Conservation (phyloP, 805 yeast genomes). For the Monosporozyma siamensis region DNA sequence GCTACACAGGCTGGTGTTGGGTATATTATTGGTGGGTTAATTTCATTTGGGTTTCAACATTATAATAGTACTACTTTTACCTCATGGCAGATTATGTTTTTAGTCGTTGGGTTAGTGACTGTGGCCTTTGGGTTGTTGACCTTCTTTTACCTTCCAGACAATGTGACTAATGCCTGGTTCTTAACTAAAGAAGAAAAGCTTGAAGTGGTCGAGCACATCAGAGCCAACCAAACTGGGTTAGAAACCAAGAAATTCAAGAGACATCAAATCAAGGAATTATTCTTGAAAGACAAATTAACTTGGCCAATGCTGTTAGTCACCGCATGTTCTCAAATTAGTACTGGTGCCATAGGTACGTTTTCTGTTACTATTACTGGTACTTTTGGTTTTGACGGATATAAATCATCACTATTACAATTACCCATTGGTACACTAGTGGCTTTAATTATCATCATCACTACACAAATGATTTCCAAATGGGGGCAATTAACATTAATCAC, state of each 20-base stretch:
- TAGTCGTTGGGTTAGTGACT: constrained; percentile 47
- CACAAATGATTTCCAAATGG: constrained; percentile 31
- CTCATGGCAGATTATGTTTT: constrained; percentile 56
- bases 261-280: constrained; percentile 38
- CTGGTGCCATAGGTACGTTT: constrained; percentile 45
- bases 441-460: constrained; percentile 32
- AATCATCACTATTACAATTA: constrained; percentile 43
- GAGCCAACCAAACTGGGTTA: constrained; percentile 43
- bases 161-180: constrained; percentile 35
- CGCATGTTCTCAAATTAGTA: constrained; percentile 38
- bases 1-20: constrained; percentile 47
- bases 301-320: constrained; percentile 44
- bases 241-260: constrained; percentile 39
- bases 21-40: constrained; percentile 37
- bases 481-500: constrained; percentile 32
- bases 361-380: constrained; percentile 42
- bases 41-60: constrained; percentile 47
- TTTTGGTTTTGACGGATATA: constrained; percentile 39
- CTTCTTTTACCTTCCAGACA: constrained; percentile 41
- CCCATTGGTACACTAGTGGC: constrained; percentile 48
- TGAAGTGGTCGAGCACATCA: constrained; percentile 40
- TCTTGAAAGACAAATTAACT: constrained; percentile 38
- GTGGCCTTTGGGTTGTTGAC: constrained; percentile 39
- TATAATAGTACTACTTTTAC: constrained; percentile 34
- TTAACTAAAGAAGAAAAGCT: constrained; percentile 33